phyloP scores from a whole-genome alignment of 345 rosid species.

The Chamaenerion angustifolium region DNA sequence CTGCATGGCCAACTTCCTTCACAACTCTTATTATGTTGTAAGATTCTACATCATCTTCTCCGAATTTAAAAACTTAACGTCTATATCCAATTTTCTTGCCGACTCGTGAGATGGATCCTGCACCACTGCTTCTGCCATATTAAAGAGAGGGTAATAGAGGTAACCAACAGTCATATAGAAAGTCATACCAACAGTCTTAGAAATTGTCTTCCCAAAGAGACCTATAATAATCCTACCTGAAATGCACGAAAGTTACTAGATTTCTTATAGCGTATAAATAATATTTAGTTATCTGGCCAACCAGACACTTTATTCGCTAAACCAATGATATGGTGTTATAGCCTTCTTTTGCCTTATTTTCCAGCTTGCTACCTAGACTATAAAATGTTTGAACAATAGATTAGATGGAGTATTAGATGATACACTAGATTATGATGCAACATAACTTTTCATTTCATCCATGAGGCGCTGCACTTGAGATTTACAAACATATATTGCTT shows the following conservation, averaged over 20 bases:
- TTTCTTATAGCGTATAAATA: not conserved
- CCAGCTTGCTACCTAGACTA: slow-evolving; percentile 63
- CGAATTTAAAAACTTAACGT: no score
- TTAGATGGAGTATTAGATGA: slow-evolving; percentile 17
- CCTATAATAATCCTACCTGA: slow-evolving; percentile 29
- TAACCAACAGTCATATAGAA: not conserved
- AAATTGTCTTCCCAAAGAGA: slow-evolving; percentile 23
- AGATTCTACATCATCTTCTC: no score
- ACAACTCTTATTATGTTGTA: no score
- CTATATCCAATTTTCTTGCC: no score
- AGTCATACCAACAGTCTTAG: slow-evolving; percentile 25
- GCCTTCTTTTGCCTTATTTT: slow-evolving; percentile 88
- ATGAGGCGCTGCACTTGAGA: slow-evolving; percentile 39
- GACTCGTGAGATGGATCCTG: no score
- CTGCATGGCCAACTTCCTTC: no score
- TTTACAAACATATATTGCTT: slow-evolving; percentile 70
- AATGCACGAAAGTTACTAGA: not conserved
- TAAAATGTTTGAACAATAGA: slow-evolving; percentile 31
- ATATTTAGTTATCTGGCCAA: not conserved
- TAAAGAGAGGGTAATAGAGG: no score
- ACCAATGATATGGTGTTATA: no score
- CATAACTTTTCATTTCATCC: slow-evolving; percentile 37
- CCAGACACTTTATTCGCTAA: no score
- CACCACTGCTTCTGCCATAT: no score
- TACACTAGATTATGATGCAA: slow-evolving; percentile 40